These are phyloP conservation scores for Omphalea diandra DNA, from an alignment of 441 rosid species.

Conservation along the genomic window DNA sequence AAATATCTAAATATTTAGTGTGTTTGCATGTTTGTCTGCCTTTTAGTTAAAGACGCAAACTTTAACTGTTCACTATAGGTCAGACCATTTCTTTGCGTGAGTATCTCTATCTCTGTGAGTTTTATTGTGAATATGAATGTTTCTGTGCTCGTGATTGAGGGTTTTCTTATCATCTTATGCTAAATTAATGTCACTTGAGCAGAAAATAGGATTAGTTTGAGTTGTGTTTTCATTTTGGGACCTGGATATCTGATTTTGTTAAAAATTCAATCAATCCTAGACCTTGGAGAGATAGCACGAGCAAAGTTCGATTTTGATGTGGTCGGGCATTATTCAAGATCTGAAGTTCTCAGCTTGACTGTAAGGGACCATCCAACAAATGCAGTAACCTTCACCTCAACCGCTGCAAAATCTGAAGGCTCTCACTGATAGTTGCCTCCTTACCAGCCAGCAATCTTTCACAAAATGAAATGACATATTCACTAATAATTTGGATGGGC, in stretches of 20 bases:
- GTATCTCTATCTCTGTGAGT: not conserved
- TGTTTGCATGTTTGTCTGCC: too few relatives aligned
- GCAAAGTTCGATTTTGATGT: constrained; percentile 92
- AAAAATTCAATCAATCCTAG: constrained; percentile 32
- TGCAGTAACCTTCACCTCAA: constrained; percentile 61
- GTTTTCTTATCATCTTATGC: not conserved
- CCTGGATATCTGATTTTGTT: constrained; percentile 8
- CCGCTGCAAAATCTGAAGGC: constrained; percentile 40
- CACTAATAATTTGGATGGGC: constrained; percentile 1
- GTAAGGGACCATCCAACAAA: constrained; percentile 73
- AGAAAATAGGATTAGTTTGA: not conserved
- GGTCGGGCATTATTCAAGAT: constrained; percentile 90
- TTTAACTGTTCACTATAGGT: not conserved
- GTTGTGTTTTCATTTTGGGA: not conserved
- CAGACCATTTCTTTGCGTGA: not conserved
- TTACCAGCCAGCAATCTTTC: not conserved
- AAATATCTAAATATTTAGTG: too few relatives aligned
- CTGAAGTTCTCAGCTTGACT: constrained; percentile 84
- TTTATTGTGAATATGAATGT: not conserved
- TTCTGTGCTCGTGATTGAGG: not conserved
- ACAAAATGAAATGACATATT: not conserved
- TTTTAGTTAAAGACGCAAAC: not conserved
- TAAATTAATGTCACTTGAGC: not conserved
- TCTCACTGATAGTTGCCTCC: constrained; percentile 19
- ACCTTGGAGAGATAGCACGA: constrained; percentile 84